Evolutionary conservation across 352 stramenopile species (phyloP).

Genomic region (Phytopythium chamaehyphon): DNA sequence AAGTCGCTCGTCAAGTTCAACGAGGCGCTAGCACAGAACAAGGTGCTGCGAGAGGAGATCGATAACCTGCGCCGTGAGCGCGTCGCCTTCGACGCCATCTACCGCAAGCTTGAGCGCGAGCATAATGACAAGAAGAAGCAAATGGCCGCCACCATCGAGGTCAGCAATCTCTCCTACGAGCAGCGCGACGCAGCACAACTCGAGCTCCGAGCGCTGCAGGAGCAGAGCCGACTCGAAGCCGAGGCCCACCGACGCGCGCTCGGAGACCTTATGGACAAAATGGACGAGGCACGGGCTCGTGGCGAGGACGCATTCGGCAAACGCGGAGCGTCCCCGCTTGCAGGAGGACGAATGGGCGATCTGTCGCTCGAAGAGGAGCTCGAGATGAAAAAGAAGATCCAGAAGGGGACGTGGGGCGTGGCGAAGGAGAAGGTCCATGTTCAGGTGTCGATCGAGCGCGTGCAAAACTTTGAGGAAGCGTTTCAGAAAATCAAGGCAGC

Average conservation of each 20-base stretch:
- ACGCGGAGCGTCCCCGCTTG: conserved; percentile 20
- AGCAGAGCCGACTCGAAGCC: conserved; percentile 86
- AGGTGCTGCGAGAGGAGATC: conserved; percentile 89
- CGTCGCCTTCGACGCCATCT: conserved; percentile 95
- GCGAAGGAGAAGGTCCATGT: conserved; percentile 87
- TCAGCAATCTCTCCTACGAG: conserved; percentile 94
- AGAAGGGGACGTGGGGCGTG: conserved; percentile 76
- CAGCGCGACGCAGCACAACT: conserved; percentile 92
- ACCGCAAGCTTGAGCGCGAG: conserved; percentile 89
- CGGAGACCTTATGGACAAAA: conserved; percentile 47
- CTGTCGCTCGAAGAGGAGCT: conserved; percentile 56
- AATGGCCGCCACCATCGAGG: conserved; percentile 95
- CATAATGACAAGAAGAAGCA: conserved; percentile 94
- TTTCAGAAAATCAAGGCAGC: conserved; percentile 93
- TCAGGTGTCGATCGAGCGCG: conserved; percentile 85
- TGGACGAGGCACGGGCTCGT: conserved; percentile 47
- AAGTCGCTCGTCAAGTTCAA: conserved; percentile 98
- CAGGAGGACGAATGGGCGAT: conserved; percentile 24
- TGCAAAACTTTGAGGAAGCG: conserved; percentile 95
- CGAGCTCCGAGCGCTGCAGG: conserved; percentile 90
- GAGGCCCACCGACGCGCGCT: conserved; percentile 59
- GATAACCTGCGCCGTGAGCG: conserved; percentile 92
- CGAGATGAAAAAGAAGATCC: conserved; percentile 68
- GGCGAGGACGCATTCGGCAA: conserved; percentile 22
- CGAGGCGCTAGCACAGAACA: conserved; percentile 92